Base-by-base conservation (phyloP, 345 rosid species). In the Trapa incisa region DNA sequence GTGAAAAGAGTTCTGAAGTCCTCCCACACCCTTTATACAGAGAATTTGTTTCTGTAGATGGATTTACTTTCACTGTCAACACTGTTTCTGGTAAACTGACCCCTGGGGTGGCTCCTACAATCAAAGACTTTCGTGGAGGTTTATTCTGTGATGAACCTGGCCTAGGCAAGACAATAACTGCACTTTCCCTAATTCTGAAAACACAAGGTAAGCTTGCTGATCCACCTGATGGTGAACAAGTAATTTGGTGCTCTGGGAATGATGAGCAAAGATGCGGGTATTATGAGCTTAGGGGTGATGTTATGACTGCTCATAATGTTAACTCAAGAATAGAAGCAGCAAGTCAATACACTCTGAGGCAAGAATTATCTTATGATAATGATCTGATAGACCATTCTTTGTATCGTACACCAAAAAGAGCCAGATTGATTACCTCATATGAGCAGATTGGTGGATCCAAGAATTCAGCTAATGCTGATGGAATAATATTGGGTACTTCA, bases 141-240 rank as follows among this genome's bases (percentile, higher is more conserved):
- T 81, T 93, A 95, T 88, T 93, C 78, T 93, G 98, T 74, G 98
- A 93, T 79, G 99, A 93, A 78, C 99, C 99, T 72, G 99, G 99
- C 71, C 79, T 93, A 65, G 99, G 99, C 73, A 93, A 93, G 81
- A 93, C 99, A 35, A 77, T 93, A 67, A 91, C 99, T 77, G 87
- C 97, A 48, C 86, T 93, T 12, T 85, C 99, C 68, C 88, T 93
- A 69, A 83, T 93, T 70, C 80, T 93, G 70, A 93, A 93, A 83
- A 88, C 97, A 37, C 92, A 74, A 72, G 97, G 99, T 73, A 91
- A 80, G 48, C 58, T 86, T 75, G 89, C 97, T 67, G 88, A 88
- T 71, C 87, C 96, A 29, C 99, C 96, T 32, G 80, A 81, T 62
- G 96, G 91, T 65, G 75, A 76, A 72, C 87, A 84, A 74, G 72